Base-by-base conservation (phyloP, 2,329 filamentous ascomycete genomes). In the Hypoxylon sp. region DNA sequence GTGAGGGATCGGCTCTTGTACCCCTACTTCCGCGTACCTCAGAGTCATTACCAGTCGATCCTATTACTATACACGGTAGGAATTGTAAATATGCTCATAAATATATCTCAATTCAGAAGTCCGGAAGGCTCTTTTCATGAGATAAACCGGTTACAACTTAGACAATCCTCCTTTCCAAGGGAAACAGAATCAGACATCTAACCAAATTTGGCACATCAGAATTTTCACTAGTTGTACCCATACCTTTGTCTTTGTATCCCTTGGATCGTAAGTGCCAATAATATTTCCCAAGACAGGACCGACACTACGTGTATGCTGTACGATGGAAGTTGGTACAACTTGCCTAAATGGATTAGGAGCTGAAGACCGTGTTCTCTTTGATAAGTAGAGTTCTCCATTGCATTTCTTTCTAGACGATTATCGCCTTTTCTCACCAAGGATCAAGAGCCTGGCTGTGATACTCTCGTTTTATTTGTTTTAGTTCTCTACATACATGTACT, bases 1-100 rank as follows among this genome's bases (percentile, higher is more conserved):
- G 28, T 60, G 58, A 65, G 38, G 51, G 59, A 66, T 64, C 62
- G 43, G 34, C 51, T 67, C 38, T 48, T 58, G 55, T 67, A 59
- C 59, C 30, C 34, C 52, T 32, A 45, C 53, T 23, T 21, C 21
- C 17, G 41, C 36, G 23, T 58, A 57, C 48, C 34, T 50, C 30
- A 36, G 9, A 48, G 28, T 49, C 48, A 32, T 36, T 30, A 10
- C 34, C 19, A 57, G 34, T 34, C 34, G 17, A 36, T 49, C 46
- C 52, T 30, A 19, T 50, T 49, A 58, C 43, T 23, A 30, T 25
- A 32, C 30, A 34, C 34, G 32, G 46, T 32, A 55, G 55, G 32
- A 59, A 36, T 59, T 43, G 21, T 49, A 59, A 55, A 56, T 32
- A 45, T 43, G 25, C 38, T 32, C 41, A 46, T 34, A 34, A 28